Percentiles rank a stretch among this genome's conserved stretches.
phyloP scores from a whole-genome alignment of 805 yeast genomes.

The Cyberlindnera maclurae region DNA sequence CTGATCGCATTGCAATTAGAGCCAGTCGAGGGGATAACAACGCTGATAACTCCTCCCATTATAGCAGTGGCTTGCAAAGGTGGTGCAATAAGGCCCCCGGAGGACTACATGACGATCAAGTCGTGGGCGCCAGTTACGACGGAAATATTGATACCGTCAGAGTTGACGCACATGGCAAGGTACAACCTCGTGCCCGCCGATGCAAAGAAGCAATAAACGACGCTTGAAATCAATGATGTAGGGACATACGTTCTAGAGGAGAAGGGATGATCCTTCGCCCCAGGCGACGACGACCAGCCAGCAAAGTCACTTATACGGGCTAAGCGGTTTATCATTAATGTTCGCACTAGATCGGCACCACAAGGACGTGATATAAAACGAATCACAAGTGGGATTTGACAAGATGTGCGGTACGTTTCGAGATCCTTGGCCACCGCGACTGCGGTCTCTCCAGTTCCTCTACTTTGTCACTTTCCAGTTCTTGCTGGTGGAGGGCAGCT shows the following conservation, averaged over 20 bases:
- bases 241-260: too few relatives aligned
- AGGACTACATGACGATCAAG: slow-evolving; percentile 10
- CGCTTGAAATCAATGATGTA: background rate
- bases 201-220: slow-evolving; percentile 1
- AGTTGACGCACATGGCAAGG: slow-evolving; percentile 1
- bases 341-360: slow-evolving; percentile 41
- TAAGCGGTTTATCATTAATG: slow-evolving; percentile 18
- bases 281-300: background rate
- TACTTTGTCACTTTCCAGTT: too few relatives aligned
- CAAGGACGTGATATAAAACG: slow-evolving; percentile 25
- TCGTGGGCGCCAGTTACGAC: slow-evolving; percentile 16
- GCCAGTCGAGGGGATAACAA: slow-evolving; percentile 9
- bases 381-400: slow-evolving; percentile 36
- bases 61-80: slow-evolving; percentile 16
- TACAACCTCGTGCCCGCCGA: slow-evolving; percentile 1
- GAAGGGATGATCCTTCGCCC: too few relatives aligned
- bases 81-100: slow-evolving; percentile 10
- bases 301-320: background rate
- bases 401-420: slow-evolving; percentile 27
- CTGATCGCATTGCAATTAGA: slow-evolving; percentile 18
- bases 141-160: slow-evolving; percentile 1
- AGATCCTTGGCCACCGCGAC: too few relatives aligned
- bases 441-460: too few relatives aligned
- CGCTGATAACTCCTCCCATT: slow-evolving; percentile 14
- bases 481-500: too few relatives aligned